Evolutionary conservation across 1,284 basidiomycete species (phyloP).

Genomic region (Fomitiporia mediterranea): DNA sequence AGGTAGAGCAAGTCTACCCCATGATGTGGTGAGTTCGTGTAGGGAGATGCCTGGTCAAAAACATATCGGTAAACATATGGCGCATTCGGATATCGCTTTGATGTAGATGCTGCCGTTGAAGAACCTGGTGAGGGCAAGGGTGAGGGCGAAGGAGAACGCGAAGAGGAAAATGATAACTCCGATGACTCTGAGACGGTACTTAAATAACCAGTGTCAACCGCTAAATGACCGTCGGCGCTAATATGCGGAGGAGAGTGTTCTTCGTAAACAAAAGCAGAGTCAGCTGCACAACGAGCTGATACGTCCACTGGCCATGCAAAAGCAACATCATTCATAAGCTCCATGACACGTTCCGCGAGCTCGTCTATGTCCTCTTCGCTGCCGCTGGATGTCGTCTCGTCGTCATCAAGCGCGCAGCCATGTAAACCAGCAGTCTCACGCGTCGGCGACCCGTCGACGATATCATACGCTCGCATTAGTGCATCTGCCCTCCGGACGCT

Average conservation of each 20-base stretch:
- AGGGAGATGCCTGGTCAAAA: constrained; percentile 72
- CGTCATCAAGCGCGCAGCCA: constrained; percentile 4
- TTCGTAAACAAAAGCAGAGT: constrained; percentile 18
- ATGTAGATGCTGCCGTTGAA: background rate
- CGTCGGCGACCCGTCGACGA: constrained; percentile 27
- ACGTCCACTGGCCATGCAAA: constrained; percentile 72
- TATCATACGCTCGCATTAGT: constrained; percentile 65
- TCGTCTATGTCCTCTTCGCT: constrained; percentile 39
- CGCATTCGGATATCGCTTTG: constrained; percentile 9
- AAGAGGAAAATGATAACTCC: constrained; percentile 1
- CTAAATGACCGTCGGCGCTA: background rate
- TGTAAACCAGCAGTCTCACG: background rate
- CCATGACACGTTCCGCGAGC: constrained; percentile 58
- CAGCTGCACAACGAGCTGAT: constrained; percentile 31
- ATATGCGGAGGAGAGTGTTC: constrained; percentile 4
- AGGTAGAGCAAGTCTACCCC: constrained; percentile 67
- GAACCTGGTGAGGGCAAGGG: background rate
- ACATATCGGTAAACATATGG: constrained; percentile 64
- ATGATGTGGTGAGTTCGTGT: constrained; percentile 57
- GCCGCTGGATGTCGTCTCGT: background rate
- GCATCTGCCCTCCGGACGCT: constrained; percentile 54
- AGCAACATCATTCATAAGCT: constrained; percentile 66
- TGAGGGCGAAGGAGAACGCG: background rate
- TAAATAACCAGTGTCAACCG: constrained; percentile 6
- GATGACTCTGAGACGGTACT: constrained; percentile 7